Conservation (phyloP, 768 basidiomycete species). For the Leccinum truebloodii region DNA sequence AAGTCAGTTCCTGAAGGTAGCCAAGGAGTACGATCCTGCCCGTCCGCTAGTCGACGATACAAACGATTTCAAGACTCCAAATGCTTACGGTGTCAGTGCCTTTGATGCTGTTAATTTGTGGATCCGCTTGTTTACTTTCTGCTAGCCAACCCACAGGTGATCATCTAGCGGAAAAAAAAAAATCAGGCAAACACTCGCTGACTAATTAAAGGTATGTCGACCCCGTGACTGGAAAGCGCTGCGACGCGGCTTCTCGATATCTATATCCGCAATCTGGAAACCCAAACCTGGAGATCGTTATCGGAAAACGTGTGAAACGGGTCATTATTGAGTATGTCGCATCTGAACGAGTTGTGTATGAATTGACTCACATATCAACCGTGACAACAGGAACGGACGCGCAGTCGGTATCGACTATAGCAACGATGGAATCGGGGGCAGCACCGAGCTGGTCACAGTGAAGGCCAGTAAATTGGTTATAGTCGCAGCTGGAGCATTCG, state of each 20-base stretch:
- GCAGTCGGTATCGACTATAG: constrained; percentile 40
- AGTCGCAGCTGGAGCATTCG: constrained; percentile 53
- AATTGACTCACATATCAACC: neutral
- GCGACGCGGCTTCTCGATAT: constrained; percentile 34
- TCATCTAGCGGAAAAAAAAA: neutral
- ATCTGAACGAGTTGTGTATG: neutral
- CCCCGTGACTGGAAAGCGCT: constrained; percentile 36
- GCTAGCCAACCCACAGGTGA: constrained; percentile 19
- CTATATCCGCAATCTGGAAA: constrained; percentile 35
- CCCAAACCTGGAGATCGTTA: constrained; percentile 31
- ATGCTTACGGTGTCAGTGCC: constrained; percentile 23
- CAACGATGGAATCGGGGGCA: constrained; percentile 19
- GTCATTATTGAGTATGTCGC: neutral
- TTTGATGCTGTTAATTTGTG: neutral
- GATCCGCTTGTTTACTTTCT: neutral
- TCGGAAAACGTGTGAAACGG: constrained; percentile 20
- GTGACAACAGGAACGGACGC: constrained; percentile 27
- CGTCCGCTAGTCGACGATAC: constrained; percentile 45
- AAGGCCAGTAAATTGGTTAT: constrained; percentile 43
- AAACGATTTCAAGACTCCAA: constrained; percentile 40
- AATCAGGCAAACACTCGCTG: neutral
- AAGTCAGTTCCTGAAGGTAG: constrained; percentile 49
- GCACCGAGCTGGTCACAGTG: constrained; percentile 16
- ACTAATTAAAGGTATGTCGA: constrained; percentile 50
- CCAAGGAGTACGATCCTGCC: constrained; percentile 44